Base-by-base conservation (phyloP, 371 early-diverging fungal genomes). In the Cokeromyces recurvatus region DNA sequence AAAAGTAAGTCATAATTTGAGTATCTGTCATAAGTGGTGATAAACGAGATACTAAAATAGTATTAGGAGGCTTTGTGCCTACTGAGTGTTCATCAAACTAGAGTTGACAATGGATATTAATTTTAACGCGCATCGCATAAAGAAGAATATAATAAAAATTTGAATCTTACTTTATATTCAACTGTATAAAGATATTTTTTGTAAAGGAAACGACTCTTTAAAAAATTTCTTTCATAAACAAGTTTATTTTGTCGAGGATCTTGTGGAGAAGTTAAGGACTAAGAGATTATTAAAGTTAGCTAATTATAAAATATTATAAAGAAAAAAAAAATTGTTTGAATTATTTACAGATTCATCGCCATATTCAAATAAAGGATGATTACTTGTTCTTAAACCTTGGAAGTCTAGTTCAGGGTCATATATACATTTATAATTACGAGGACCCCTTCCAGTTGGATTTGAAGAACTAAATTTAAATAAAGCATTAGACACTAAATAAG, bases 371-470 rank as follows among this genome's bases (percentile, higher is more conserved):
- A 64, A 41, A n/a, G 57, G 46, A 27, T 56, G 56, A n/a, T 25
- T 20, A 27, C 62, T 54, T 20, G 48, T 50, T 40, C 60, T 69
- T 32, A 35, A 43, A 24, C 55, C 49, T 27, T 50, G 55, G n/a
- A 47, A 56, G 48, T 73, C 74, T 34, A 69, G 49, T 39, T 73
- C 70, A 36, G 74, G 70, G 56, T 73, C 74, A 51, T 67, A 73
- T 21, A 62, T 57, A 46, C 58, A 59, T 54, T 55, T 61, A 52
- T 69, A 69, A 32, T 67, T 64, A 38, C 62, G 72, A 46, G 51
- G 54, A 59, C 52, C 64, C 55, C 47, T 66, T 50, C 37, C 46
- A 25, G 46, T 50, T 37, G 42, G 16, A 46, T 37, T 44, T 46
- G 42, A 45, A 50, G 56, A 50, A 41, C 50, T 48, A 23, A 34